These are phyloP conservation scores for Candida coleopterorum DNA, from an alignment of 805 yeast genomes.

Conservation along the genomic window DNA sequence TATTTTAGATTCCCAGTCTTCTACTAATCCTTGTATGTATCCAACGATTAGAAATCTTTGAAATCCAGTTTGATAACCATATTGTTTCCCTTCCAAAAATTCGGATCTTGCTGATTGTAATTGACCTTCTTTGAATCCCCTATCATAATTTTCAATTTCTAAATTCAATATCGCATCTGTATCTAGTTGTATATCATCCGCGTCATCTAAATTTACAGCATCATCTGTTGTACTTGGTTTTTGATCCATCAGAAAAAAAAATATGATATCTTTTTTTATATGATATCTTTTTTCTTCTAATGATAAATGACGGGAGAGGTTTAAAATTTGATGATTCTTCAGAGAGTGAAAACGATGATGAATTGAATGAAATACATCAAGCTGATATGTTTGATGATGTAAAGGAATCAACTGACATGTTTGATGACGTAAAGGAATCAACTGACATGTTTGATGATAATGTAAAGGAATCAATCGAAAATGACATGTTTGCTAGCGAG, in stretches of 20 bases:
- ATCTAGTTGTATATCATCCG: conserved; percentile 38
- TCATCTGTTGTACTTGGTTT: background rate
- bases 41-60: conserved; percentile 71
- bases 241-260: too few species aligned
- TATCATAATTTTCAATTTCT: conserved; percentile 57
- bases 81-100: conserved; percentile 71
- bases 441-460: conserved; percentile 16
- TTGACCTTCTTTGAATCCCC: conserved; percentile 72
- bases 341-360: conserved; percentile 13
- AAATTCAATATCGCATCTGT: conserved; percentile 47
- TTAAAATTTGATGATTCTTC: conserved; percentile 16
- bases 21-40: conserved; percentile 50
- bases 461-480: conserved; percentile 35
- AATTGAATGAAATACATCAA: conserved; percentile 5
- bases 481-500: conserved; percentile 18
- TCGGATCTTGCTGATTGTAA: conserved; percentile 57
- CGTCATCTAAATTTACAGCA: background rate
- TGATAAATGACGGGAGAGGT: too few species aligned
- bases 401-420: conserved; percentile 44
- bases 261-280: too few species aligned
- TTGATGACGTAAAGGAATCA: conserved; percentile 20
- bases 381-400: conserved; percentile 7
- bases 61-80: conserved; percentile 76
- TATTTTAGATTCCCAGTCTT: conserved; percentile 27
- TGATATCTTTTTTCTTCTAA: too few species aligned